These are phyloP conservation scores for barley (Hordeum vulgare) DNA, from an alignment of 176 grass and related monocot species.

Conservation along the genomic window DNA sequence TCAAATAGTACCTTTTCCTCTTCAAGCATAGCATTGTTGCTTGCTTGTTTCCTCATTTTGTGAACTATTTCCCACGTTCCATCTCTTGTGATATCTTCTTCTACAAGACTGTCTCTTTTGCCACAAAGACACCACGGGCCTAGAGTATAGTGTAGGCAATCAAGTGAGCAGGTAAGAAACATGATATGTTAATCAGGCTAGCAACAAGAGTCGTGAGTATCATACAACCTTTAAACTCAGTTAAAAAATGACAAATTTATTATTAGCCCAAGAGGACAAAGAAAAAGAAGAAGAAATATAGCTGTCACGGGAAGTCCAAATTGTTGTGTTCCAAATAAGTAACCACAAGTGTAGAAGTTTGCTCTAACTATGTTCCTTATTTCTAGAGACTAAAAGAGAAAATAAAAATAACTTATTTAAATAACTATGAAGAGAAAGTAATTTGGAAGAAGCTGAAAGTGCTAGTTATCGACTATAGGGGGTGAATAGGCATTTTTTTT, in stretches of 20 bases:
- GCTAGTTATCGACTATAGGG: no score
- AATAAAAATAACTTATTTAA: not conserved
- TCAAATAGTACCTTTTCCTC: constrained; percentile 88
- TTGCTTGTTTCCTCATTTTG: constrained; percentile 68
- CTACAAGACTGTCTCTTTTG: constrained; percentile 65
- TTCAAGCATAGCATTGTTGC: constrained; percentile 83
- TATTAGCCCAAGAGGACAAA: not conserved
- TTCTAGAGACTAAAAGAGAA: not conserved
- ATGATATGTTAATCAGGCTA: not conserved
- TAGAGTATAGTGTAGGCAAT: constrained; percentile 18
- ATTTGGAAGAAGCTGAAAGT: constrained; percentile 7
- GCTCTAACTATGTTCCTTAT: not conserved
- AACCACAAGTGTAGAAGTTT: not conserved
- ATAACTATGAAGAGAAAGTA: not conserved
- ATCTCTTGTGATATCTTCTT: constrained; percentile 83
- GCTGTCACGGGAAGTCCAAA: not conserved
- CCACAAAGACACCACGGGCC: constrained; percentile 64
- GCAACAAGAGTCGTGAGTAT: not conserved
- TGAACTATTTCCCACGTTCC: constrained; percentile 72
- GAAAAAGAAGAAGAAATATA: not conserved
- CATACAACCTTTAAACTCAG: not conserved
- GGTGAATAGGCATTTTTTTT: no score
- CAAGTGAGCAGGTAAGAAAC: not conserved
- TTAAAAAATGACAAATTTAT: not conserved
- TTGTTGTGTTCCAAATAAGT: not conserved